Percentiles rank a stretch among this genome's conserved stretches.
phyloP scores from a whole-genome alignment of 257 asterid species.

The Solanum verrucosum region DNA sequence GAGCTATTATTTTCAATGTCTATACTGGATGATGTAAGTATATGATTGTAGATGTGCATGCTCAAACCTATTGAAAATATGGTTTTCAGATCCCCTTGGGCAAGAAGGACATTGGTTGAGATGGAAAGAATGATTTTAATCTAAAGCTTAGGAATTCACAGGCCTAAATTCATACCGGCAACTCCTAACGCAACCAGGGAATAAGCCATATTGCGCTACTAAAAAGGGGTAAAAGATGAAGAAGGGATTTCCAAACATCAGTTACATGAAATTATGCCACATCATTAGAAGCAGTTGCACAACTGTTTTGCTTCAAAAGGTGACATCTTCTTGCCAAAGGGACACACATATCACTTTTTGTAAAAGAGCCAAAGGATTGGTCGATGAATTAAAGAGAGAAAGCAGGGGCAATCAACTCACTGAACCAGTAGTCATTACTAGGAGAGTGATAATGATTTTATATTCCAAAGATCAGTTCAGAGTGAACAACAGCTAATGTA shows the following conservation, averaged over 20 bases:
- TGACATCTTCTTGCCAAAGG: background rate
- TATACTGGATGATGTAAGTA: background rate
- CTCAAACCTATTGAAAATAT: background rate
- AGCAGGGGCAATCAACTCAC: background rate
- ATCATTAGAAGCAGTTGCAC: background rate
- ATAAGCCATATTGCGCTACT: background rate
- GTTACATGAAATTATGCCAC: background rate
- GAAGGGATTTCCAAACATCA: background rate
- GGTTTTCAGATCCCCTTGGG: background rate
- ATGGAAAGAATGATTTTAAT: background rate
- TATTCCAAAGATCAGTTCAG: background rate
- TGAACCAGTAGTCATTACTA: background rate
- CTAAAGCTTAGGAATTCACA: background rate
- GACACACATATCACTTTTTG: background rate
- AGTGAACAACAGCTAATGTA: background rate
- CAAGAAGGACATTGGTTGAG: background rate
- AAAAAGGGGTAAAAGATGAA: background rate
- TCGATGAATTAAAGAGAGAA: background rate
- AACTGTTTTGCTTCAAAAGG: background rate
- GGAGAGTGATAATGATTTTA: background rate
- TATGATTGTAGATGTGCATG: background rate
- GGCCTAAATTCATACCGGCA: background rate
- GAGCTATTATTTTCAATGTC: background rate
- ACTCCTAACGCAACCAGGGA: background rate
- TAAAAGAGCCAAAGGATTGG: background rate